Evolutionary conservation across 1,284 basidiomycete genomes (phyloP).

Genomic region (Fistulinella cinereoalba): DNA sequence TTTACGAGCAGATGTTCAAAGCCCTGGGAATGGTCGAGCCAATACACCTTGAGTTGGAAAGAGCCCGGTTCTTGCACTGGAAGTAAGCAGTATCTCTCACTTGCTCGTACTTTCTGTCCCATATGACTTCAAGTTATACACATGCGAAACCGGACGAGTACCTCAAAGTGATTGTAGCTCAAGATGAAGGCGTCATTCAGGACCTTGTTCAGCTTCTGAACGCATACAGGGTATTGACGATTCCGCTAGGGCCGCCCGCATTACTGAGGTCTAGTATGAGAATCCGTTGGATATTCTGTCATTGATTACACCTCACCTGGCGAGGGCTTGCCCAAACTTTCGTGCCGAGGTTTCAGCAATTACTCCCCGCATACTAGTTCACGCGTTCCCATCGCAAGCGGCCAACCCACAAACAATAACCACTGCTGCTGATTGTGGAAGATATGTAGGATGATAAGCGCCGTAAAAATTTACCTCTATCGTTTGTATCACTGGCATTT

Average conservation of each 20-base stretch:
- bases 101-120: not conserved
- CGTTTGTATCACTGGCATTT: too few species aligned
- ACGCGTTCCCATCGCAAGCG: too few species aligned
- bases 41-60: too few species aligned
- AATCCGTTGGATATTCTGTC: constrained; percentile 19
- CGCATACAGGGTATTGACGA: constrained; percentile 4
- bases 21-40: constrained; percentile 6
- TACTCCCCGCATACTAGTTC: too few species aligned
- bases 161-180: constrained; percentile 13
- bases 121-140: constrained; percentile 15
- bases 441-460: too few species aligned
- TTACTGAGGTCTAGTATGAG: constrained; percentile 15
- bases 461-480: too few species aligned
- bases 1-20: too few species aligned
- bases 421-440: too few species aligned
- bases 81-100: constrained; percentile 1
- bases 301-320: constrained; percentile 17
- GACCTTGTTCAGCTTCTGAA: constrained; percentile 27
- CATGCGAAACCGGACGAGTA: constrained; percentile 4
- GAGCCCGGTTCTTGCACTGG: constrained; percentile 13
- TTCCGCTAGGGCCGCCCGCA: constrained; percentile 7
- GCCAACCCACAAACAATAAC: too few species aligned
- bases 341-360: constrained; percentile 13
- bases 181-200: constrained; percentile 17
- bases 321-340: constrained; percentile 15